These are phyloP conservation scores for Glaciozyma martinii DNA, from an alignment of 768 basidiomycete genomes.

Conservation along the genomic window DNA sequence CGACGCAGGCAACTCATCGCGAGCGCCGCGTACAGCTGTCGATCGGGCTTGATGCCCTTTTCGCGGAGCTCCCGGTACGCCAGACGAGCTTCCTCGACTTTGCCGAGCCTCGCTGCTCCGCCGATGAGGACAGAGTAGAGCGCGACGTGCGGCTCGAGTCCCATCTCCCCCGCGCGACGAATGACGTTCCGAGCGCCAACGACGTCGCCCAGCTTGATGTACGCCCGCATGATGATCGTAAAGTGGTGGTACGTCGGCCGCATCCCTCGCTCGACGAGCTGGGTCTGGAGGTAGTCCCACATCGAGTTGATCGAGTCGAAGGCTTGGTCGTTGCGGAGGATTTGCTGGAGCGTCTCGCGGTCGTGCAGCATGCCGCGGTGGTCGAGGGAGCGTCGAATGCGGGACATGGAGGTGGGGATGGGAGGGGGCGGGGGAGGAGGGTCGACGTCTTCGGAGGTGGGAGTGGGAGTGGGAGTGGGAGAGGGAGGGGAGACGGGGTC, in stretches of 20 bases:
- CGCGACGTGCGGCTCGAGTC: constrained; percentile 53
- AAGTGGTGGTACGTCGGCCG: constrained; percentile 65
- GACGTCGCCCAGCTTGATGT: constrained; percentile 53
- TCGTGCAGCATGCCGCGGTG: neutral
- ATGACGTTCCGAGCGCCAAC: constrained; percentile 52
- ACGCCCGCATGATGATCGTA: constrained; percentile 67
- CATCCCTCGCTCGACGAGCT: constrained; percentile 58
- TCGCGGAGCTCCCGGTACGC: constrained; percentile 58
- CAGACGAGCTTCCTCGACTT: constrained; percentile 49
- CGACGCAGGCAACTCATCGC: constrained; percentile 10
- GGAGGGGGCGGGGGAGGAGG: neutral
- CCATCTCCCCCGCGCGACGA: constrained; percentile 46
- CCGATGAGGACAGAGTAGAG: constrained; percentile 71
- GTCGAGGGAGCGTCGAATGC: neutral
- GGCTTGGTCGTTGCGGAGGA: constrained; percentile 45
- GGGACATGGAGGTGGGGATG: neutral
- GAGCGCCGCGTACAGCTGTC: constrained; percentile 22
- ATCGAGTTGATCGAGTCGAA: constrained; percentile 22
- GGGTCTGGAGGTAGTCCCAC: constrained; percentile 29
- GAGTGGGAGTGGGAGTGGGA: too few relatives aligned
- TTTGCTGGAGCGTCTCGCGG: constrained; percentile 43
- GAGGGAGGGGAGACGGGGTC: too few relatives aligned
- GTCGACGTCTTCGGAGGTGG: too few relatives aligned
- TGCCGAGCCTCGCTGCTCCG: constrained; percentile 56
- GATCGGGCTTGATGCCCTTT: constrained; percentile 57